phyloP scores from a whole-genome alignment of 805 yeast genomes.

The Wickerhamomyces bisporus region DNA sequence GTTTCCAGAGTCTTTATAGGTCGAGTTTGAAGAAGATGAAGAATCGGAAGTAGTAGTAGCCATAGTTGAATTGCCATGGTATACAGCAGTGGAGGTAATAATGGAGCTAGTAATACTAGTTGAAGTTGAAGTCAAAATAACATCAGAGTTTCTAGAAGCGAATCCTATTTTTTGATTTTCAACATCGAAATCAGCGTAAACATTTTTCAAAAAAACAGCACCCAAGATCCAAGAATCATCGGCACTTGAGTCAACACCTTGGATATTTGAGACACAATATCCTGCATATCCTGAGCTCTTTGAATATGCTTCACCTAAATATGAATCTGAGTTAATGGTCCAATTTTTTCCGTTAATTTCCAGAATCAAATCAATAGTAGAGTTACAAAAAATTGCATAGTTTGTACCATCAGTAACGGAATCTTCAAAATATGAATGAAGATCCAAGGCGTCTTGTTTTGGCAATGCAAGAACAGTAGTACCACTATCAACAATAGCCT shows the following conservation, averaged over 20 bases:
- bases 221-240: conserved; percentile 57
- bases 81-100: conserved; percentile 2
- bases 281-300: conserved; percentile 33
- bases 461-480: conserved; percentile 59
- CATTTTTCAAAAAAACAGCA: conserved; percentile 50
- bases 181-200: conserved; percentile 54
- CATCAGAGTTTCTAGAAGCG: conserved; percentile 36
- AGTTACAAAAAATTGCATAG: conserved; percentile 55
- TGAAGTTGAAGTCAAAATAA: conserved; percentile 22
- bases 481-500: conserved; percentile 59
- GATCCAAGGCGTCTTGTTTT: conserved; percentile 43
- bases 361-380: conserved; percentile 36
- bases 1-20: background rate
- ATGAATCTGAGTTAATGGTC: conserved; percentile 37
- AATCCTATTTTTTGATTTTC: conserved; percentile 47
- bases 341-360: conserved; percentile 40
- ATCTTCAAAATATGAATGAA: conserved; percentile 47
- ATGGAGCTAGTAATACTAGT: conserved; percentile 7
- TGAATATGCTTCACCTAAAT: conserved; percentile 45
- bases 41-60: background rate
- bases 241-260: conserved; percentile 41
- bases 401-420: conserved; percentile 57
- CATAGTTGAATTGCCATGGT: background rate
- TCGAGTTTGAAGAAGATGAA: background rate
- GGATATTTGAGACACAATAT: conserved; percentile 60